Base-by-base conservation (phyloP, 2,329 filamentous ascomycete genomes). In the Trichoderma cornu-damae region DNA sequence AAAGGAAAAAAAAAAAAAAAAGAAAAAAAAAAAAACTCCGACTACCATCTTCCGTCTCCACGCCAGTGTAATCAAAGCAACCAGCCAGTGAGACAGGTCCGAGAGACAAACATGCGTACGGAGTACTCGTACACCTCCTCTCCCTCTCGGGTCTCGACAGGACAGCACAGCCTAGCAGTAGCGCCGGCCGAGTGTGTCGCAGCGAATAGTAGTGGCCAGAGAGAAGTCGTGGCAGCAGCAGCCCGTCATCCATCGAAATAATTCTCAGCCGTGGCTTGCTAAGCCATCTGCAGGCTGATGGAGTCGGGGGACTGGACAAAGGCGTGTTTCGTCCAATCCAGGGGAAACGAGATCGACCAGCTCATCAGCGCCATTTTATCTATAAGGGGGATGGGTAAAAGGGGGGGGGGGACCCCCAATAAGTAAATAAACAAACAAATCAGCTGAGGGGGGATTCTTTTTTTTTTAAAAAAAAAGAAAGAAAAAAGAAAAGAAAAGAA, bases 181-280 rank as follows among this genome's bases (percentile, higher is more conserved):
- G 30, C 28, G 18, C 3, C 26, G 28, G 37, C 18, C n/a, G n/a
- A n/a, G n/a, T n/a, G n/a, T 16, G 38, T 22, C 26, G 49, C 18
- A 32, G 49, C 26, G 18, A 30, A 43, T 32, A 24, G n/a, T 20
- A 24, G 18, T 30, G 28, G 0, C 7, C 5, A 40, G 12, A 22
- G 16, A 26, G 16, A 34, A 34, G 37, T 16, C 14, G 37, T 35
- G 14, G 48, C 18, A 26, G 20, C 20, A n/a, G n/a, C n/a, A n/a
- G n/a, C n/a, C n/a, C 18, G 49, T 38, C 12, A 14, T 24, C 49
- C 8, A 42, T 22, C 2, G 38, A 11, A 20, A 24, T 37, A 22
- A 42, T 34, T 32, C 8, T 52, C 49, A 52, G 49, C 49, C 43
- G 49, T 52, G 49, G 49, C 49, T 43, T 52, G 49, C 20, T 30